Base-by-base conservation (phyloP, 305 asterid genomes). In the Solanum hybrid region DNA sequence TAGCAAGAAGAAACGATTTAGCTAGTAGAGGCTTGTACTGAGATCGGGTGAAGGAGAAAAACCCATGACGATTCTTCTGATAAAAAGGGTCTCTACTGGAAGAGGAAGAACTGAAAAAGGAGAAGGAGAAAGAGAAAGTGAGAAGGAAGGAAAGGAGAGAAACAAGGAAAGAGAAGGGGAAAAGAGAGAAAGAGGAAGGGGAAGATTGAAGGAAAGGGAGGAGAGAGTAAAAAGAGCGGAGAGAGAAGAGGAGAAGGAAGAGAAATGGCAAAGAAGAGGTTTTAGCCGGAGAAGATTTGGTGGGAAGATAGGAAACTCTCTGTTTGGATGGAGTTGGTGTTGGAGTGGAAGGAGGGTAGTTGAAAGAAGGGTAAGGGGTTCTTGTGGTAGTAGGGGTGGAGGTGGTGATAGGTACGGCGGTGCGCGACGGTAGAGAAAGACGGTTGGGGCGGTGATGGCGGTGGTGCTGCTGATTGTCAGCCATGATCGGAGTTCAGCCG, bases 161-260 rank as follows among this genome's bases (percentile, higher is more conserved):
- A 81, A 97, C 98, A 85, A 97, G 93, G 86, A 96, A 97, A 13
- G 99, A 86, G 92, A 97, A 95, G 17, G 98, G 99, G 93, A 95
- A 96, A 77, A 97, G 90, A 89, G 98, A 95, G 93, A 97, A 96
- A 32, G 99, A 95, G 78, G 94, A 93, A 8, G 99, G 98, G 10
- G 97, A 95, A 71, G 97, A 86, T 26, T 95, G 98, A 36, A 97
- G 93, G 85, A 95, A 97, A 8, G 99, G 98, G 79, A 96, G 96
- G 82, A 96, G 97, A 45, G 98, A 95, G 92, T 95, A 96, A 26
- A 97, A 94, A 4, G 98, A 97, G 22, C 99, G 98, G 91, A 98
- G 97, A 90, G 98, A 94, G 89, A 95, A 96, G 22, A 97, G 95
- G 87, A 97, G 93, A 66, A 95, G 94, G 88, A 95, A 79, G 35